phyloP scores from a whole-genome alignment of 176 grass and related monocot species.

The Cenchrus fungigraminus region DNA sequence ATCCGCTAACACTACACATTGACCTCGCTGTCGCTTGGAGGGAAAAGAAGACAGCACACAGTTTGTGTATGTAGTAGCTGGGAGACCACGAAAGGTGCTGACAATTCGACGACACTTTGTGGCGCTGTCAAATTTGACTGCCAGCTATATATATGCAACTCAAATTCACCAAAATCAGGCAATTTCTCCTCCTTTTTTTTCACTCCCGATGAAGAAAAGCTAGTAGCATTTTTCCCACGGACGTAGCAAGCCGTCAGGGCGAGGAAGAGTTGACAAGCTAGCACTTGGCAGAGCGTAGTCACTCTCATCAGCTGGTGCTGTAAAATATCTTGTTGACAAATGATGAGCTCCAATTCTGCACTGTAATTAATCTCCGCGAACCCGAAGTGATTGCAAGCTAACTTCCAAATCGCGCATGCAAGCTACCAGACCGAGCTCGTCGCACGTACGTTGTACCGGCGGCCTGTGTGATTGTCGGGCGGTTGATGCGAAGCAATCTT shows the following conservation, averaged over 20 bases:
- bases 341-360: not conserved
- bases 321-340: not conserved
- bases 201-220: too few relatives aligned
- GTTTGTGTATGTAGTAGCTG: too few relatives aligned
- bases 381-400: not conserved
- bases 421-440: not conserved
- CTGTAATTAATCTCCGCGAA: not conserved
- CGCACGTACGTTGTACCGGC: not conserved
- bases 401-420: not conserved
- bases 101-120: slow-evolving; percentile 16
- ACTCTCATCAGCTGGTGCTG: not conserved
- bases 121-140: slow-evolving; percentile 32
- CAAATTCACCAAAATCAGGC: too few relatives aligned
- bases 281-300: not conserved
- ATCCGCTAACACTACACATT: not conserved
- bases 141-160: not conserved
- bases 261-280: too few relatives aligned
- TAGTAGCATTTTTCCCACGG: too few relatives aligned
- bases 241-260: too few relatives aligned
- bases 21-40: not conserved
- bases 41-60: too few relatives aligned
- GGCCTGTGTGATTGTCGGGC: slow-evolving; percentile 19
- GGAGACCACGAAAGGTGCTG: not conserved
- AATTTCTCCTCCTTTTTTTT: too few relatives aligned
- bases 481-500: not conserved